Percentiles rank a stretch among this genome's conserved stretches.
Evolutionary conservation across 805 yeast genomes (phyloP).

Genomic region (Cyberlindnera mississippiensis): DNA sequence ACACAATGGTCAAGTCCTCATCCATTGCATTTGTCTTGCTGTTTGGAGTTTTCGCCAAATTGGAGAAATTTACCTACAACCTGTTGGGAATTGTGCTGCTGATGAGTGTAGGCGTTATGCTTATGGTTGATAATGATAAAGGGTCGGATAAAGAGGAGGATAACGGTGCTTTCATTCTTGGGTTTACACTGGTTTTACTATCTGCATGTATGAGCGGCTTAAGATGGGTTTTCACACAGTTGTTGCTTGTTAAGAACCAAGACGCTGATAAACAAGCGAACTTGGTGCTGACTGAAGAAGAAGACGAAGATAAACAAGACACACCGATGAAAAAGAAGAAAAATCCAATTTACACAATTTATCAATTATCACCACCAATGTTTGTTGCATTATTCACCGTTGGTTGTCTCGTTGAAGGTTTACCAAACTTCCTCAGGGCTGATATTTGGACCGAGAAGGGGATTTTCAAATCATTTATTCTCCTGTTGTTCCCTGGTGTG

Average conservation of each 20-base stretch:
- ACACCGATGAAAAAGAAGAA: conserved; percentile 30
- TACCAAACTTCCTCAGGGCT: conserved; percentile 45
- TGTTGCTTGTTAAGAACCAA: conserved; percentile 64
- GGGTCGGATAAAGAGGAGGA: conserved; percentile 13
- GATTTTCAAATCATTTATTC: conserved; percentile 44
- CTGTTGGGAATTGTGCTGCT: conserved; percentile 64
- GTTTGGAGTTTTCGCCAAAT: conserved; percentile 77
- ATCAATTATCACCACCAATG: conserved; percentile 85
- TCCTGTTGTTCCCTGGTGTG: conserved; percentile 77
- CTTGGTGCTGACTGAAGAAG: not conserved
- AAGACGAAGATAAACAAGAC: not conserved
- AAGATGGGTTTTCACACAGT: conserved; percentile 93
- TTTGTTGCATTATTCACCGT: conserved; percentile 53
- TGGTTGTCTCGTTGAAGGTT: conserved; percentile 71
- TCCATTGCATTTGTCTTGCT: conserved; percentile 83
- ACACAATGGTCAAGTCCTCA: conserved; percentile 91
- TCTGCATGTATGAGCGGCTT: conserved; percentile 85
- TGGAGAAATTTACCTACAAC: conserved; percentile 71
- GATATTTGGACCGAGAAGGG: conserved; percentile 68
- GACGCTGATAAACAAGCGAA: conserved; percentile 3
- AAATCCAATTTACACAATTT: conserved; percentile 80
- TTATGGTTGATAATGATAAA: conserved; percentile 68
- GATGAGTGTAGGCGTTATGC: conserved; percentile 79
- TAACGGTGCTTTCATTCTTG: conserved; percentile 36
- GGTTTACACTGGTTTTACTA: conserved; percentile 67